A percentile compares a stretch with the other conserved stretches of the same genome.
Conservation (phyloP, 1,284 basidiomycete species). For the Jaminaea rosea region DNA sequence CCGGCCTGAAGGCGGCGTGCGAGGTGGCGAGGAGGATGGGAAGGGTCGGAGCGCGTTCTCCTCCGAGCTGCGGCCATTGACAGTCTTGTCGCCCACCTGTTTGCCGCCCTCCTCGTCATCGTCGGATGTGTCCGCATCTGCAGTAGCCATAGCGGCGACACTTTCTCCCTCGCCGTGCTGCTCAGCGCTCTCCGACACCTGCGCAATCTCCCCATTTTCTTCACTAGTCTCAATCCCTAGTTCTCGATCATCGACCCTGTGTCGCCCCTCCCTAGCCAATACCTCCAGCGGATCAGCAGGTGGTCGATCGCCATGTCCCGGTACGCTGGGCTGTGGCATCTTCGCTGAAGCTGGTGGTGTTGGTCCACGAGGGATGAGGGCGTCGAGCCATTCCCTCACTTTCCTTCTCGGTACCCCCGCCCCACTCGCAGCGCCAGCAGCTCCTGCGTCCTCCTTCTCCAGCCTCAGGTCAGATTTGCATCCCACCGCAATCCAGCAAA, state of each 20-base stretch:
- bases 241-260: slow-evolving; percentile 5
- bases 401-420: neutral
- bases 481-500: slow-evolving; percentile 35
- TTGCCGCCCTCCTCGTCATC: too few relatives aligned
- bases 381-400: neutral
- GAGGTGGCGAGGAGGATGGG: neutral
- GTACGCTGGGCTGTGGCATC: neutral
- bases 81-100: too few relatives aligned
- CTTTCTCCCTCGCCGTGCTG: too few relatives aligned
- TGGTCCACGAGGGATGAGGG: neutral
- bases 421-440: too few relatives aligned
- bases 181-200: too few relatives aligned
- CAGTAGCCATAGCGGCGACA: too few relatives aligned
- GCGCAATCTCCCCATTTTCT: too few relatives aligned
- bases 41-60: neutral
- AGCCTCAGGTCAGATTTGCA: slow-evolving; percentile 28
- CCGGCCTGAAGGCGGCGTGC: neutral
- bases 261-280: slow-evolving; percentile 1
- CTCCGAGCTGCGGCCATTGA: too few relatives aligned
- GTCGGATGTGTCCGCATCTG: too few relatives aligned
- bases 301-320: neutral
- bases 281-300: neutral
- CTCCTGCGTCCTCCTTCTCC: too few relatives aligned
- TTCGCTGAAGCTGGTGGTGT: neutral
- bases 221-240: neutral